phyloP scores from a whole-genome alignment of 2,329 filamentous ascomycete species.

The Penicillium expansum region DNA sequence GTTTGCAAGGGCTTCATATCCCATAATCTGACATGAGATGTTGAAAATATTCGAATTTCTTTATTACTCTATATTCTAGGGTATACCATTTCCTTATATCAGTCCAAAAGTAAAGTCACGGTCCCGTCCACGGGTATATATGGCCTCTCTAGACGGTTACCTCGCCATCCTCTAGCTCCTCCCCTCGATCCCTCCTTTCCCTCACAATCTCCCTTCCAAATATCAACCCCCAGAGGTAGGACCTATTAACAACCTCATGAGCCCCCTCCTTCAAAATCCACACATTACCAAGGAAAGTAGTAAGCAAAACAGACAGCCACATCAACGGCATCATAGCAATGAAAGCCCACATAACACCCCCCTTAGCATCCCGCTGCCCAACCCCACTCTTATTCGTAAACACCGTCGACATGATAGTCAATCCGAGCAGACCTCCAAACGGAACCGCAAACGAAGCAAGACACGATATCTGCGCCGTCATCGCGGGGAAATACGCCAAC shows the following conservation, averaged over 20 bases:
- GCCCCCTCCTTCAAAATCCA: conserved; percentile 46
- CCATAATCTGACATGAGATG: not conserved
- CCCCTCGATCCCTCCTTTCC: too few species aligned
- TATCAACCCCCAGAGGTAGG: too few species aligned
- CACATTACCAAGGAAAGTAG: conserved; percentile 52
- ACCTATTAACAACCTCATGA: too few species aligned
- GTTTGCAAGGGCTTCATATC: not conserved
- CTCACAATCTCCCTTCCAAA: too few species aligned
- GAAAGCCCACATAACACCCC: conserved; percentile 64
- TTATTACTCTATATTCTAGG: not conserved
- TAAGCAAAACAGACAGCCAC: conserved; percentile 47
- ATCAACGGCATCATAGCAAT: conserved; percentile 61
- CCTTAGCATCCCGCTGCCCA: not conserved
- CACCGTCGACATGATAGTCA: conserved; percentile 2
- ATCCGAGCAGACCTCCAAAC: not conserved
- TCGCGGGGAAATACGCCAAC: not conserved
- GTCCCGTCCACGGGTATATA: too few species aligned
- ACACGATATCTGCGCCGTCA: not conserved
- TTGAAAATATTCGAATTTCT: not conserved
- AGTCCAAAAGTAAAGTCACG: too few species aligned
- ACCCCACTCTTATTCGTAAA: not conserved
- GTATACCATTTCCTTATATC: not conserved
- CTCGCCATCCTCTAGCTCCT: too few species aligned
- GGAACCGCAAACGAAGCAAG: not conserved
- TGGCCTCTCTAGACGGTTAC: too few species aligned